Evolutionary conservation across 495 filamentous ascomycete species (phyloP).

Genomic region (Aspergillus incahuasiensis): DNA sequence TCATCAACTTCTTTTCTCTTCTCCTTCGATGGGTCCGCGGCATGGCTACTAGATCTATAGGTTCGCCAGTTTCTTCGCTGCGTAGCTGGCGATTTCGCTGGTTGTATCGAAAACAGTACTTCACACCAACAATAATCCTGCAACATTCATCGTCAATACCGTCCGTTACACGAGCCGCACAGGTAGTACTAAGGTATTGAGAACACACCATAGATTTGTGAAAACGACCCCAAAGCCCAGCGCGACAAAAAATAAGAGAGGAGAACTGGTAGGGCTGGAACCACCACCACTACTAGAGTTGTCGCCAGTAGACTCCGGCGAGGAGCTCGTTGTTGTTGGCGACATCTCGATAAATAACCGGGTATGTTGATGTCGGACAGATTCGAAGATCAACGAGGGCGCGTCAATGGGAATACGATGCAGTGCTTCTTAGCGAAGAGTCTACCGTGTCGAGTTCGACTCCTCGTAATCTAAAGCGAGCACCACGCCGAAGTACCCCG

Average conservation of each 20-base stretch:
- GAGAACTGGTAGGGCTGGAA: slow-evolving; percentile 70
- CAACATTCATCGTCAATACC: not conserved
- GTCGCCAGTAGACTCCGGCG: slow-evolving; percentile 18
- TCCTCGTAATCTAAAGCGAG: not conserved
- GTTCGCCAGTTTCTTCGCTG: slow-evolving; percentile 79
- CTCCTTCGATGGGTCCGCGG: slow-evolving; percentile 74
- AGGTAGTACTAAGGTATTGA: no score
- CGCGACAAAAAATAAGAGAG: slow-evolving; percentile 93
- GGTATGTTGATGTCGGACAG: not conserved
- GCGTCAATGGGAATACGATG: not conserved
- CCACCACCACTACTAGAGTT: slow-evolving; percentile 20
- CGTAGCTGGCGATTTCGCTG: slow-evolving; percentile 80
- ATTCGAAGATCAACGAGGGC: not conserved
- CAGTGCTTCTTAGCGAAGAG: not conserved
- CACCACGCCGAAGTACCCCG: not conserved
- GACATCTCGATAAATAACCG: slow-evolving; percentile 18
- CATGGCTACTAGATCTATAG: slow-evolving; percentile 74
- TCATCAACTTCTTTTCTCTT: slow-evolving; percentile 96
- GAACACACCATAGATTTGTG: slow-evolving; percentile 87
- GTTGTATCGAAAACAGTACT: slow-evolving; percentile 99
- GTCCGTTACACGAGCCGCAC: not conserved
- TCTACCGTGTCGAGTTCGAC: not conserved
- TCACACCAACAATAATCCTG: slow-evolving; percentile 99
- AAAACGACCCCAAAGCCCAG: slow-evolving; percentile 98
- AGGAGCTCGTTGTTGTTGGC: slow-evolving; percentile 21